Conservation (phyloP, 2,329 filamentous ascomycete genomes). For the Aspergillus hortae region DNA sequence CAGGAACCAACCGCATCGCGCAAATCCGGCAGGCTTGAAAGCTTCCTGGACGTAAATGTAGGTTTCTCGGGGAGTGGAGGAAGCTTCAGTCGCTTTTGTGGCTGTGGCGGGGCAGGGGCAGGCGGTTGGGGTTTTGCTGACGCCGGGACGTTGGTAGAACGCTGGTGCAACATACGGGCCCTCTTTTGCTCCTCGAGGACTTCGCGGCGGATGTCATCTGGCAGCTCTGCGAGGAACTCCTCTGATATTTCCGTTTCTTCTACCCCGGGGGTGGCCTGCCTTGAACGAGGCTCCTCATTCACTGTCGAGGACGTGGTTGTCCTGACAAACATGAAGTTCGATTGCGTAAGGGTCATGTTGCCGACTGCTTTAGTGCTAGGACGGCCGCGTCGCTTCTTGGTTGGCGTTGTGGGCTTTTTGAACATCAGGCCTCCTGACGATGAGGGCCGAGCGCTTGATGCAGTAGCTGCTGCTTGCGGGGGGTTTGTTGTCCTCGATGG, state of each 20-base stretch:
- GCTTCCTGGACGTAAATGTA: conserved; percentile 59
- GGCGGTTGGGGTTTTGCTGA: conserved; percentile 20
- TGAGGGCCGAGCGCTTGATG: conserved; percentile 47
- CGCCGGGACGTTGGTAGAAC: conserved; percentile 48
- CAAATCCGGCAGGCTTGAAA: conserved; percentile 60
- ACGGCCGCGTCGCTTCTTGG: conserved; percentile 60
- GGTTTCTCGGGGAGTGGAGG: conserved; percentile 52
- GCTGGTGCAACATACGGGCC: conserved; percentile 57
- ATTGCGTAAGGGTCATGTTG: conserved; percentile 64
- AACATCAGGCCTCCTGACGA: conserved; percentile 25
- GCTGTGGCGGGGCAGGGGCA: conserved; percentile 9
- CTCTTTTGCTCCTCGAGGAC: conserved; percentile 71
- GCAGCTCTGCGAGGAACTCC: conserved; percentile 76
- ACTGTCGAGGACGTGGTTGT: conserved; percentile 12
- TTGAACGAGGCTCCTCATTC: conserved; percentile 12
- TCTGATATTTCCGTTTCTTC: conserved; percentile 51
- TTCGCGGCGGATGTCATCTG: conserved; percentile 74
- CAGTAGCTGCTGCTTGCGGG: conserved; percentile 44
- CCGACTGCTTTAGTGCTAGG: conserved; percentile 53
- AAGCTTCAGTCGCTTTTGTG: conserved; percentile 32
- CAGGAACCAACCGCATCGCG: conserved; percentile 72
- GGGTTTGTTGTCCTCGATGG: conserved; percentile 20
- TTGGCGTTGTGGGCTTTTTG: conserved; percentile 57
- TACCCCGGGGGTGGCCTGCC: conserved; percentile 24
- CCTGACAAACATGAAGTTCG: conserved; percentile 60